A percentile compares a stretch with the other conserved stretches of the same genome.
Conservation (phyloP, 2,329 filamentous ascomycete species). For the Ascochyta clinopodiicola region DNA sequence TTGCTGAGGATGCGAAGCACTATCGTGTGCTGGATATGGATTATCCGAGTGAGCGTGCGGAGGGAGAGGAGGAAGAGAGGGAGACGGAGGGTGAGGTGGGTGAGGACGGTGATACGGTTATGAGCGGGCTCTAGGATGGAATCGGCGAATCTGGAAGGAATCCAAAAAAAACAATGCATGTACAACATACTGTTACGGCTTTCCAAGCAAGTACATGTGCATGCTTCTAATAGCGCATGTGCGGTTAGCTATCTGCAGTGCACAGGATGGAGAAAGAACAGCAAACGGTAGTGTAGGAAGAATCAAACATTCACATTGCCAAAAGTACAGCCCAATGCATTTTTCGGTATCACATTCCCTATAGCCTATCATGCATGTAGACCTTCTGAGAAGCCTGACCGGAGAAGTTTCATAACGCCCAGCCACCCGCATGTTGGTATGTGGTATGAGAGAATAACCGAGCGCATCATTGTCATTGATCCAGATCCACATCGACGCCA, state of each 20-base stretch:
- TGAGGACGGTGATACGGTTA: constrained; percentile 18
- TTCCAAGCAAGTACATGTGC: too few species aligned
- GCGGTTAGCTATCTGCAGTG: too few species aligned
- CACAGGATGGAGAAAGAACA: constrained; percentile 8
- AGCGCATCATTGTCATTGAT: constrained; percentile 39
- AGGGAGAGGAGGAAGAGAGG: constrained; percentile 8
- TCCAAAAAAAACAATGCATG: too few species aligned
- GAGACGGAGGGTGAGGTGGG: constrained; percentile 12
- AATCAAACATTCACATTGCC: constrained; percentile 26
- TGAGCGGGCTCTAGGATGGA: constrained; percentile 22
- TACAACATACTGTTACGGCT: too few species aligned
- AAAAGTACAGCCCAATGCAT: constrained; percentile 44
- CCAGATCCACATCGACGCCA: constrained; percentile 37
- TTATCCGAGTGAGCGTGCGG: constrained; percentile 41
- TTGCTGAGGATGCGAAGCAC: constrained; percentile 60
- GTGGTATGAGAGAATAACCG: constrained; percentile 43
- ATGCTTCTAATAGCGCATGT: too few species aligned
- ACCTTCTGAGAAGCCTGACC: constrained; percentile 39
- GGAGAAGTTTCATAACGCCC: constrained; percentile 48
- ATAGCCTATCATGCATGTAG: constrained; percentile 46
- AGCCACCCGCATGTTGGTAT: constrained; percentile 47
- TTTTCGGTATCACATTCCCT: constrained; percentile 49
- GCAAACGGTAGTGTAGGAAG: not conserved
- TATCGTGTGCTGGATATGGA: constrained; percentile 65
- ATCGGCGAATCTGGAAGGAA: too few species aligned